Percentiles rank a stretch among this genome's conserved stretches.
phyloP scores from a whole-genome alignment of 208 protist genomes.

The Trypanosomatidae sp. region DNA sequence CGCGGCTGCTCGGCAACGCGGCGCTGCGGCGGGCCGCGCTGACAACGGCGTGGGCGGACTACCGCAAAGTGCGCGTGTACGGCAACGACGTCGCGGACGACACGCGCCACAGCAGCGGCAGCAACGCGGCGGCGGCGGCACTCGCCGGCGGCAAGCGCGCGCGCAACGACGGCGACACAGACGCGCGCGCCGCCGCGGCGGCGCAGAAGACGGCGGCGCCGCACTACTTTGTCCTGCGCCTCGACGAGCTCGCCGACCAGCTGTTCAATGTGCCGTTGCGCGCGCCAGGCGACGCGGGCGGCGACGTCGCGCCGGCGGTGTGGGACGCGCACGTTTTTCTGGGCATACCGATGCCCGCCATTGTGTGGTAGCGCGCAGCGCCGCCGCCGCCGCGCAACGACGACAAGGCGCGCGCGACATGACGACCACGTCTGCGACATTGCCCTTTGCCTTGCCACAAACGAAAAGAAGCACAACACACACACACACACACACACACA shows the following conservation, averaged over 20 bases:
- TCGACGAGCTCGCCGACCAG: background rate
- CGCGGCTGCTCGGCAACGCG: slow-evolving; percentile 48
- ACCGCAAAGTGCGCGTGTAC: slow-evolving; percentile 63
- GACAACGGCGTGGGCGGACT: slow-evolving; percentile 39
- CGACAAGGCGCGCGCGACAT: too few relatives aligned
- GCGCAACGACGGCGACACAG: background rate
- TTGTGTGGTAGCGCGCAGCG: too few relatives aligned
- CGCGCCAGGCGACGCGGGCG: too few relatives aligned
- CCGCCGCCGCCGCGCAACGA: too few relatives aligned
- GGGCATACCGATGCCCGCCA: too few relatives aligned
- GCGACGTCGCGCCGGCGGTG: too few relatives aligned
- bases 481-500: too few relatives aligned
- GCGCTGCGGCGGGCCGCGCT: slow-evolving; percentile 33
- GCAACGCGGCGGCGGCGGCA: background rate
- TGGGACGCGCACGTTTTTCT: too few relatives aligned
- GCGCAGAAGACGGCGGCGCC: slow-evolving; percentile 13
- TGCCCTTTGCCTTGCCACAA: too few relatives aligned
- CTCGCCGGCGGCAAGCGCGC: background rate
- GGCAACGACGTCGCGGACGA: slow-evolving; percentile 10
- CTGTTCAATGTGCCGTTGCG: background rate
- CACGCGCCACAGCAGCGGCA: background rate
- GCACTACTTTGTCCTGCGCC: slow-evolving; percentile 16
- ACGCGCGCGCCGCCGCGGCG: background rate
- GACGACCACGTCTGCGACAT: too few relatives aligned
- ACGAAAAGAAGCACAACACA: too few relatives aligned